phyloP scores from a whole-genome alignment of 208 protist genomes.

The Trypanosomatidae sp. region DNA sequence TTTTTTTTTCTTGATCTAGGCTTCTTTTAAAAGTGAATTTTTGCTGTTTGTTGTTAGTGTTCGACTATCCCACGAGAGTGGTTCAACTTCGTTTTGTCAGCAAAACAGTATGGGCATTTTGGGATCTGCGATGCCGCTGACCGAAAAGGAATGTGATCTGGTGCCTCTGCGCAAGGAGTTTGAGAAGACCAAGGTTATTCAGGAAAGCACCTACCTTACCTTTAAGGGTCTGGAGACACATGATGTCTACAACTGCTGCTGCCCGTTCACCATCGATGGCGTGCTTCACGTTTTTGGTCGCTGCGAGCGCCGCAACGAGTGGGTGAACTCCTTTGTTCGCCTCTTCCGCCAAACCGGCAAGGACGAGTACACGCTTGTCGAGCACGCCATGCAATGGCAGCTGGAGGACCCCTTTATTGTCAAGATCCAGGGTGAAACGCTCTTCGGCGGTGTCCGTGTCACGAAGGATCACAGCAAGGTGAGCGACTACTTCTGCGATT shows the following conservation, averaged over 20 bases:
- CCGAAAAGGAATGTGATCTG: too few species aligned
- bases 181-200: slow-evolving; percentile 24
- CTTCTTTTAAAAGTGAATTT: too few species aligned
- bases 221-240: slow-evolving; percentile 44
- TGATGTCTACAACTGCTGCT: slow-evolving; percentile 53
- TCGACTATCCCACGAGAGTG: too few species aligned
- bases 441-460: slow-evolving; percentile 42
- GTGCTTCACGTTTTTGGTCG: slow-evolving; percentile 42
- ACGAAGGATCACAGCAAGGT: slow-evolving; percentile 28
- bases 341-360: slow-evolving; percentile 48
- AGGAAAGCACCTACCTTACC: slow-evolving; percentile 35
- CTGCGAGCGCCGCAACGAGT: slow-evolving; percentile 33
- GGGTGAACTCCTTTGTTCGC: slow-evolving; percentile 37
- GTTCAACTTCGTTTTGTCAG: too few species aligned
- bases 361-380: slow-evolving; percentile 40
- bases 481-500: slow-evolving; percentile 47
- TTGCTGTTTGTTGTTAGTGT: too few species aligned
- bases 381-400: slow-evolving; percentile 26
- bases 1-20: too few species aligned
- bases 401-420: slow-evolving; percentile 45
- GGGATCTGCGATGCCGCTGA: too few species aligned
- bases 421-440: slow-evolving; percentile 29
- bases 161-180: too few species aligned
- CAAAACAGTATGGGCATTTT: too few species aligned
- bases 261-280: slow-evolving; percentile 38